Percentiles rank a stretch among this genome's conserved stretches.
Evolutionary conservation across 2,329 filamentous ascomycete species (phyloP).

Genomic region (Reticulascus tulasneorum): DNA sequence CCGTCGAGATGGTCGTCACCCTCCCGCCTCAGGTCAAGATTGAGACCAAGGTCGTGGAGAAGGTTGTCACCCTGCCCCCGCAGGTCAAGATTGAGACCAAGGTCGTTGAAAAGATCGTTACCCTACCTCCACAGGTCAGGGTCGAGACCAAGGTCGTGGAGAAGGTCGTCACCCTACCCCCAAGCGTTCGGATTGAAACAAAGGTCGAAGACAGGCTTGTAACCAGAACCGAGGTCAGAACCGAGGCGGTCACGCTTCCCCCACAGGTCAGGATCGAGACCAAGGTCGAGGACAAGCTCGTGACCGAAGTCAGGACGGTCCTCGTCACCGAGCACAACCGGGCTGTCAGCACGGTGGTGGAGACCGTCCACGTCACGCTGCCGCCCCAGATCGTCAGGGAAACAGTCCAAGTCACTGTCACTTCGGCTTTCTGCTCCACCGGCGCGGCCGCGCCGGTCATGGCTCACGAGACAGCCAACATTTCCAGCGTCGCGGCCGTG

Average conservation of each 20-base stretch:
- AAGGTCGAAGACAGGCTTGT: constrained; percentile 3
- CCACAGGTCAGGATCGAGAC: constrained; percentile 1
- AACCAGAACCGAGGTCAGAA: constrained; percentile 2
- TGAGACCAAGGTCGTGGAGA: constrained; percentile 7
- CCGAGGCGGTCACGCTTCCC: not conserved
- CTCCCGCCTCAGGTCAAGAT: constrained; percentile 1
- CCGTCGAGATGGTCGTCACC: constrained; percentile 3
- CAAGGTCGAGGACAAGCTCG: constrained; percentile 2
- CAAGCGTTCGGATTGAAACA: not conserved
- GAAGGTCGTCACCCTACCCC: constrained; percentile 1
- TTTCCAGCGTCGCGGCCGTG: constrained; percentile 1
- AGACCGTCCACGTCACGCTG: constrained; percentile 4
- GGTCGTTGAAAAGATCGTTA: constrained; percentile 2
- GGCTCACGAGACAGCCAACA: constrained; percentile 1
- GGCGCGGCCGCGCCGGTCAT: not conserved
- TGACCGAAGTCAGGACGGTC: constrained; percentile 4
- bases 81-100: constrained; percentile 4
- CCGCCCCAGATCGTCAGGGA: constrained; percentile 1
- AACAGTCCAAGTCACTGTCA: not conserved
- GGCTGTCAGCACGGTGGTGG: no score
- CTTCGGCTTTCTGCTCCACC: constrained; percentile 5
- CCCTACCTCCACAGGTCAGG: not conserved
- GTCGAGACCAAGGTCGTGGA: constrained; percentile 2
- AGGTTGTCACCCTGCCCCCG: constrained; percentile 3
- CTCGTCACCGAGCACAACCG: no score